These are phyloP conservation scores for Diaporthe nobilis DNA, from an alignment of 2,329 filamentous ascomycete genomes.

Conservation along the genomic window DNA sequence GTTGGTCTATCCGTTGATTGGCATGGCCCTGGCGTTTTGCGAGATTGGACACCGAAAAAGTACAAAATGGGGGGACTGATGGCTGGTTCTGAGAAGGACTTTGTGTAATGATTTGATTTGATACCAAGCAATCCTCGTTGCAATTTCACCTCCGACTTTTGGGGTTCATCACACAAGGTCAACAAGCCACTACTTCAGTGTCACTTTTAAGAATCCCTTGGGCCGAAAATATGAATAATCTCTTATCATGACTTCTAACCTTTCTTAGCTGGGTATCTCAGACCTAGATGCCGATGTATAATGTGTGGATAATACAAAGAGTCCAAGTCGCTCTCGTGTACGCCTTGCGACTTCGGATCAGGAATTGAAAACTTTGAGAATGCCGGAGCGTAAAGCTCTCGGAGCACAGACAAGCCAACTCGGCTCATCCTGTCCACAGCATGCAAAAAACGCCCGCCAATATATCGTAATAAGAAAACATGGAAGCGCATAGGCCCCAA, in stretches of 20 bases:
- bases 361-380: constrained; percentile 7
- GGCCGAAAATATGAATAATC: not conserved
- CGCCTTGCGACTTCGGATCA: not conserved
- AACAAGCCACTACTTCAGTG: not conserved
- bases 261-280: constrained; percentile 25
- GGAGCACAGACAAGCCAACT: not conserved
- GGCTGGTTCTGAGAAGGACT: not conserved
- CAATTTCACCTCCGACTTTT: not conserved
- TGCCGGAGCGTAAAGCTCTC: constrained; percentile 22
- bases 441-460: constrained; percentile 15
- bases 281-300: constrained; percentile 28
- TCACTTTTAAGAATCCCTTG: not conserved
- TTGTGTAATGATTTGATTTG: constrained; percentile 38
- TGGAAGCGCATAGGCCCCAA: not conserved
- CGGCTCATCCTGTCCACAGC: constrained; percentile 4
- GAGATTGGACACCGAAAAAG: constrained; percentile 20
- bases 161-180: not conserved
- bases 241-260: constrained; percentile 1
- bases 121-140: constrained; percentile 33
- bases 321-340: constrained; percentile 14
- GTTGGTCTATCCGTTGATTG: constrained; percentile 17
- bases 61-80: not conserved
- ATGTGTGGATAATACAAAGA: not conserved
- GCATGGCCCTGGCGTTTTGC: constrained; percentile 42
- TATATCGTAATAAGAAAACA: not conserved